Base-by-base conservation (phyloP, 441 rosid species). In the Adansonia rubrostipa region DNA sequence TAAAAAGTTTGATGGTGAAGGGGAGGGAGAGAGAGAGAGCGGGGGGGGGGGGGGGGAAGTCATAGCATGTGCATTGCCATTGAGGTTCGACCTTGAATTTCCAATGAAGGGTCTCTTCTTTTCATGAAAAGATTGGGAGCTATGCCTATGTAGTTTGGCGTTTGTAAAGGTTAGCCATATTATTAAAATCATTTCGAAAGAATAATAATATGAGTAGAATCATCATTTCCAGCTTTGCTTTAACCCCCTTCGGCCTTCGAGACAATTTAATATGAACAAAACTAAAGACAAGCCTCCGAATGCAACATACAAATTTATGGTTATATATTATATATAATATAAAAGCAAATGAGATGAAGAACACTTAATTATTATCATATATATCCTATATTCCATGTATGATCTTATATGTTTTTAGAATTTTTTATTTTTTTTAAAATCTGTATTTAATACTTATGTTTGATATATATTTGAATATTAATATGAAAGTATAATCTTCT, bases 71-170 rank as follows among this genome's bases (percentile, higher is more conserved):
- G 97, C 90, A 82, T 80, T 14, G 17, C 1, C 45, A n/a, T 19
- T 51, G 74, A 83, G 36, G 79, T 84, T 6, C 61, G 61, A 81
- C 89, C 87, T 74, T 85, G 87, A 85, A 78, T 81, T 86, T 84
- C 89, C 57, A 53, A 85, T 86, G 79, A 82, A 85, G 79, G 28
- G 80, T 80, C 92, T 84, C 93, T 85, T 80, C 92, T 92, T 93
- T 92, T 89, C 82, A 89, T 85, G 92, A 80, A 86, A 84, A 85
- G 77, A 74, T 83, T 85, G 85, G 83, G 89, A 51, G 56, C 5
- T 11, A 51, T 13, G 56, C 15, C 15, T 51, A 11, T 15, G 13
- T 51, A 15, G n/a, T 85, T 92, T 92, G 90, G 91, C 86, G 78
- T 86, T 81, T 90, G 78, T 83, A 75, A 75, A 70, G 73, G 58